Base-by-base conservation (phyloP, 2,329 filamentous ascomycete genomes). In the Clarireedia paspali region DNA sequence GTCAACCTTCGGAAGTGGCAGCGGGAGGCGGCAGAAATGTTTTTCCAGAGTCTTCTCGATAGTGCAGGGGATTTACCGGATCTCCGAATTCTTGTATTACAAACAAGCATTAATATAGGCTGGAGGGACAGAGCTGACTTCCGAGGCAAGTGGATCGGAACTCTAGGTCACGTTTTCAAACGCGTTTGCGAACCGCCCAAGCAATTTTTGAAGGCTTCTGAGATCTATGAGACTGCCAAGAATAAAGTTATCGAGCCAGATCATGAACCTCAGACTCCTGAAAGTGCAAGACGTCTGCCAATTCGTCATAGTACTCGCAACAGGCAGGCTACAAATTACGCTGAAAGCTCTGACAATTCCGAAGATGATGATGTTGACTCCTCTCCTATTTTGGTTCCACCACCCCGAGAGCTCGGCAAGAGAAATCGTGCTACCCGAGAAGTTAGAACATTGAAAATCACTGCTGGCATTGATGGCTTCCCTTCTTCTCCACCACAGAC, bases 101-200 rank as follows among this genome's bases (percentile, higher is more conserved):
- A 88, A 64, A 85, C 87, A 1, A 92, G 90, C 70, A 75, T 96
- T 48, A 83, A 91, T 65, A 80, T 84, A 47, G 84, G 87, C 26
- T 96, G 91, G 89, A 85, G 90, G 59, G 83, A 90, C 66, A 83
- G 92, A 44, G 88, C 88, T 17, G 79, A 79, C n/a, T 85, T 96
- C 65, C 82, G 91, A 40, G 83, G 87, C 62, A 81, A 82, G 61
- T 95, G 91, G 89, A 84, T 84, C 50, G 76, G 80, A n/a, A 84
- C 78, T 60, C 74, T 96, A 51, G 79, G 83, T 55, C 77, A 75
- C 12, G 78, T 90, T 2, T 91, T 89, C 64, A 76, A 84, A 49
- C 75, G 82, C 15, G 72, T 70, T 2, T 70, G 69, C 15, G 60
- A 71, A 20, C 68, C 75, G 36, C 68, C 67, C 12, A 57, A 47